Evolutionary conservation across 441 rosid genomes (phyloP), one percentile per base, ranked within the genome.

Genomic region (Croton laevigatus): DNA sequence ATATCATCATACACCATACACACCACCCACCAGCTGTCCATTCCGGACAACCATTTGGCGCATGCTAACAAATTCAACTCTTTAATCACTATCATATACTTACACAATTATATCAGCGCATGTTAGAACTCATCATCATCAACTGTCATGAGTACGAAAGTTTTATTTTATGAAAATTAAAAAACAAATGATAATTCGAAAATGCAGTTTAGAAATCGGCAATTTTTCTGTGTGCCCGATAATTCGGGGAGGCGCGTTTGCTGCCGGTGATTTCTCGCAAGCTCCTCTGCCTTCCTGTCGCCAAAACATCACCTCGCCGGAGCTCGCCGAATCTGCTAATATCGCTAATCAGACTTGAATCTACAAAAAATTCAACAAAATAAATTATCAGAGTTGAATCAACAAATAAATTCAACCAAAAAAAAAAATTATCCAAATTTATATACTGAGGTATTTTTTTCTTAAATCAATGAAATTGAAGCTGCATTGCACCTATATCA

Each of bases 201-300:
- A 71, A 71, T 42, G 67, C 68, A 36, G 54, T 59, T 71, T 79
- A 92, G 77, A 79, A 79, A 68, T 80, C 85, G 69, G 87, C 93
- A 48, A 84, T 68, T 88, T 93, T 91, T 66, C 97, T 77, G 88
- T 83, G 87, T 37, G 76, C 74, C 59, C 87, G 86, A 54, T 72
- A 77, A 77, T 76, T 84, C 36, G 68, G 60, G 6, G 67, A 23
- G 13, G 65, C 10, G 36, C 66, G 77, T 66, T 76, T 80, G 19
- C 74, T 80, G 19, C 74, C 83, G 4, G 52, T 60, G 8, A 85
- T 69, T 73, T 85, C 93, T 65, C 75, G 91, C 72, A 93, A 74
- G 77, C 82, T 91, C 80, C 90, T 82, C 73, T 85, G 72, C 83
- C 89, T 91, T 51, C 93, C 84, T 63, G 84, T 80, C 59, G 89